Evolutionary conservation across 23 red algal species (phyloP), one percentile per base, ranked within the genome.

Genomic region (Gracilaria vermiculophylla): DNA sequence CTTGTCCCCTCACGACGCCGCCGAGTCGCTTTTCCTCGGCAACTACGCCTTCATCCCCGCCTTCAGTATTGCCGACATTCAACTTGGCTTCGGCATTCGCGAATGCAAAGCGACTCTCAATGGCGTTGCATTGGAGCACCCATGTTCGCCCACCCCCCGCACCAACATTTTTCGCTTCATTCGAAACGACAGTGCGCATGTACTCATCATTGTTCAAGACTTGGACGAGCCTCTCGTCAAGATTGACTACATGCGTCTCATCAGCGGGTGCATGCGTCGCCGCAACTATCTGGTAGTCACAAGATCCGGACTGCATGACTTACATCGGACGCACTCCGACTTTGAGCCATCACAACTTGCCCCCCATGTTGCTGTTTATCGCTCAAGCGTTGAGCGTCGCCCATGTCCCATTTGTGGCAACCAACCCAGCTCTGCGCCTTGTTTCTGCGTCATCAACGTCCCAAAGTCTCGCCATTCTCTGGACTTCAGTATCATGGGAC

Each of bases 41-140:
- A 47, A 29, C 11, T 82, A 64, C 78, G 13, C 16, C 67, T 73
- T 73, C 67, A 64, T 86, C 62, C 81, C 81, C 9, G 54, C 81
- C 43, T 86, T 86, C 81, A 72, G 45, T 28, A 64, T 86, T 44
- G 81, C 53, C 8, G 61, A 57, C 43, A 86, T 47, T 14, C 51
- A 57, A 29, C 53, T 86, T 39, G 81, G 81, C 60, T 86, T 86
- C 31, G 78, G 78, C 53, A 40, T 82, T 43, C 78, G 60, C 21
- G 55, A 82, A 40, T 82, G 51, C 53, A 15, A 73, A 32, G 17
- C 23, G 20, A 16, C 24, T 7, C 5, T 25, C 4, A 15, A 5
- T 12, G 67, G 67, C 67, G 21, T 23, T 34, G 4, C 67, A 36
- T 1, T 47, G 0, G 36, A 45, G 10, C 67, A 42, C 15, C 67